phyloP scores from a whole-genome alignment of 345 rosid genomes.

The Geranium brycei region DNA sequence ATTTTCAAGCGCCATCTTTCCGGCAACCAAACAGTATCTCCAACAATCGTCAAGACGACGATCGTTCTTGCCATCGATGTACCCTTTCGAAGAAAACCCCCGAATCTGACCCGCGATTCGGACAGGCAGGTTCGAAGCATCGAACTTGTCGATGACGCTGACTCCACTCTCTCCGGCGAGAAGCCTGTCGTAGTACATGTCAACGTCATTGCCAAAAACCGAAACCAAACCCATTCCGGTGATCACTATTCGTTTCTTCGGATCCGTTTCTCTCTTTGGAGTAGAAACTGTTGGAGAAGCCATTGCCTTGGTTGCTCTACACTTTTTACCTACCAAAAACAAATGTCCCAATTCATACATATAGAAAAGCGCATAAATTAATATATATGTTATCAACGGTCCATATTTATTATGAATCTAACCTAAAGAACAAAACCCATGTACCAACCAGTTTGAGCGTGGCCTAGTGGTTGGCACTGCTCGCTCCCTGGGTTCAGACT shows the following conservation, averaged over 20 bases:
- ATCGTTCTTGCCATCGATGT: slow-evolving; percentile 53
- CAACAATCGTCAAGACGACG: slow-evolving; percentile 57
- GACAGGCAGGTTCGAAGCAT: slow-evolving; percentile 38
- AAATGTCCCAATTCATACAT: too few species aligned
- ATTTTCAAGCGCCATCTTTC: slow-evolving; percentile 41
- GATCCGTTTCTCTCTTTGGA: slow-evolving; percentile 44
- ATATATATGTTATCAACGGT: too few species aligned
- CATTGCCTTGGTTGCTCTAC: slow-evolving; percentile 28
- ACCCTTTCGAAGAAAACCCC: slow-evolving; percentile 45
- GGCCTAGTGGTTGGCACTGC: too few species aligned
- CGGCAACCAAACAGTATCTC: slow-evolving; percentile 63
- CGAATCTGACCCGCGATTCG: slow-evolving; percentile 16
- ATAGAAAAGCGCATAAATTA: too few species aligned
- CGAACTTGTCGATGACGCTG: slow-evolving; percentile 43
- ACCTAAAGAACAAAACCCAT: too few species aligned
- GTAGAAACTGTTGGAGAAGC: slow-evolving; percentile 30
- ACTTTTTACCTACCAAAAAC: too few species aligned
- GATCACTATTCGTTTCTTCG: slow-evolving; percentile 40
- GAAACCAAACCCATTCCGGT: slow-evolving; percentile 65
- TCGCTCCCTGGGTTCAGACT: too few species aligned
- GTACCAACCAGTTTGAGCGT: too few species aligned
- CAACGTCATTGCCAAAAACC: slow-evolving; percentile 36
- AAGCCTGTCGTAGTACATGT: slow-evolving; percentile 36
- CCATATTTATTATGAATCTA: too few species aligned
- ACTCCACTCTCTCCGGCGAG: slow-evolving; percentile 64